A percentile compares a stretch with the other conserved stretches of the same genome.
phyloP scores from a whole-genome alignment of 139 green algal genomes.

The Coelastrella sp. region DNA sequence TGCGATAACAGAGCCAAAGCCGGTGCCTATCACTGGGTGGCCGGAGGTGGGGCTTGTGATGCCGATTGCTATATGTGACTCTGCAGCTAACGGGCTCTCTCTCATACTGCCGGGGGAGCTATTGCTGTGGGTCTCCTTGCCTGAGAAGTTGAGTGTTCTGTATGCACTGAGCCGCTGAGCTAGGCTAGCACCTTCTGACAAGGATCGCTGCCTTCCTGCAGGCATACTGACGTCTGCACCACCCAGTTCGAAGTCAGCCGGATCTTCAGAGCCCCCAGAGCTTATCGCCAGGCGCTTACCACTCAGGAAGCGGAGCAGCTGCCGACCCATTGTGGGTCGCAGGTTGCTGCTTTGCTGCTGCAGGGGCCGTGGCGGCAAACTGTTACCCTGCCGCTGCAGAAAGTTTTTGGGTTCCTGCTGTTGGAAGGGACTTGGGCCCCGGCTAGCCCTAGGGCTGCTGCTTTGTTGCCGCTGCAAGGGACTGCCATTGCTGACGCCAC shows the following conservation, averaged over 20 bases:
- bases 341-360: neutral
- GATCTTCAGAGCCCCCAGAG: neutral
- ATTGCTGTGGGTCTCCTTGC: neutral
- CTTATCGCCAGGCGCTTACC: neutral
- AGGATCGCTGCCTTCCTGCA: neutral
- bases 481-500: neutral
- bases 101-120: neutral
- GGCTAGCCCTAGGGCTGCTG: neutral
- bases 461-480: neutral
- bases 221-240: neutral
- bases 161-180: conserved; percentile 1
- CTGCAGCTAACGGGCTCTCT: neutral
- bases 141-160: neutral
- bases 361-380: neutral
- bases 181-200: conserved; percentile 27
- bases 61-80: neutral
- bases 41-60: neutral
- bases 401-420: neutral
- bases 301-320: conserved; percentile 8
- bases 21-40: neutral
- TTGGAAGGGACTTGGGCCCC: neutral
- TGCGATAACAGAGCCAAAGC: neutral
- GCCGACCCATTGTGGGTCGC: neutral
- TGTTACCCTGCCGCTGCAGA: neutral
- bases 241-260: neutral